Evolutionary conservation across 306 rosid genomes (phyloP).

Genomic region (Cajanus cajan): DNA sequence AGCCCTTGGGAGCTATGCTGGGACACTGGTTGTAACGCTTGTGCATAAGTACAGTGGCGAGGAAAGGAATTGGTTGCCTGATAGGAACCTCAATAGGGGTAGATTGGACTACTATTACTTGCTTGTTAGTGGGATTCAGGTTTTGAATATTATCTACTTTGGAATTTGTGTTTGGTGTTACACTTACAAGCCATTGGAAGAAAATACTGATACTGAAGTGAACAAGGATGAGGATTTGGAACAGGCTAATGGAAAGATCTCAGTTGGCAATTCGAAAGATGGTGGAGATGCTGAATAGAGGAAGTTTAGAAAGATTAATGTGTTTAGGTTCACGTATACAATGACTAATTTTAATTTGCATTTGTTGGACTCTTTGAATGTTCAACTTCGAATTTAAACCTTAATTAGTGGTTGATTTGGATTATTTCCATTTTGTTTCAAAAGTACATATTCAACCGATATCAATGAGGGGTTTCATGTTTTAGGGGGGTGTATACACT

Average conservation of each 20-base stretch:
- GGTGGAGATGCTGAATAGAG: neutral
- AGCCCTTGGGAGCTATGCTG: conserved; percentile 55
- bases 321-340: neutral
- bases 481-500: too few species aligned
- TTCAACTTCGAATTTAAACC: neutral
- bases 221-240: conserved; percentile 35
- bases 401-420: neutral
- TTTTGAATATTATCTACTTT: conserved; percentile 54
- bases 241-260: conserved; percentile 2
- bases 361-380: neutral
- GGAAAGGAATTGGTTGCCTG: conserved; percentile 62
- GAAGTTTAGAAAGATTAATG: neutral
- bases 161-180: conserved; percentile 57
- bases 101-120: conserved; percentile 62
- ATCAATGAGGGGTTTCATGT: neutral
- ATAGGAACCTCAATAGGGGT: conserved; percentile 70
- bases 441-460: neutral
- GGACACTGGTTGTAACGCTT: conserved; percentile 56
- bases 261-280: neutral
- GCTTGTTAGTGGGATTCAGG: conserved; percentile 62
- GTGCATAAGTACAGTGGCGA: conserved; percentile 54
- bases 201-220: conserved; percentile 19
- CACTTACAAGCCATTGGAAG: conserved; percentile 62
- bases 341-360: neutral
- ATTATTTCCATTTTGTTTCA: too few species aligned